These are phyloP conservation scores for Lentinus tigrinus DNA, from an alignment of 768 basidiomycete genomes.

Conservation along the genomic window DNA sequence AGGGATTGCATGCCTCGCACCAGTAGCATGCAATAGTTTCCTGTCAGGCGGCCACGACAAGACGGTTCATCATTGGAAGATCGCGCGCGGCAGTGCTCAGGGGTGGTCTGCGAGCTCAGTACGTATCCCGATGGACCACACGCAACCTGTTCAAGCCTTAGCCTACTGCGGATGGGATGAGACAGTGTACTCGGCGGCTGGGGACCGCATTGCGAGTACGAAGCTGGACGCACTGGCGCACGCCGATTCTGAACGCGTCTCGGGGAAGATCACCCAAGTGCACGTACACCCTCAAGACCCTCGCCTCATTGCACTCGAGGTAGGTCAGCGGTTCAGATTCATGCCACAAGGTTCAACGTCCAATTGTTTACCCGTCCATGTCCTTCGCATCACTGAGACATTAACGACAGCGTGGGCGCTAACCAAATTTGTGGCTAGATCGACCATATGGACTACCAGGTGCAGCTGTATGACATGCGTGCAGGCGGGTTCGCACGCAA, in stretches of 20 bases:
- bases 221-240: constrained; percentile 37
- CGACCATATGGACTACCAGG: constrained; percentile 47
- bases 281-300: constrained; percentile 42
- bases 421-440: constrained; percentile 34
- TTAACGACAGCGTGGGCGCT: background rate
- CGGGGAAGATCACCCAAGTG: constrained; percentile 41
- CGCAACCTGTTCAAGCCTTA: constrained; percentile 35
- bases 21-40: constrained; percentile 37
- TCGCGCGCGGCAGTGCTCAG: constrained; percentile 14
- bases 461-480: constrained; percentile 48
- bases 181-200: constrained; percentile 37
- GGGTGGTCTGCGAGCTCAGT: constrained; percentile 24
- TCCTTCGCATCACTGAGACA: background rate
- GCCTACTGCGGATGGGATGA: constrained; percentile 36
- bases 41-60: constrained; percentile 51
- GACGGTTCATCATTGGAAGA: constrained; percentile 40
- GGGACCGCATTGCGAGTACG: constrained; percentile 34
- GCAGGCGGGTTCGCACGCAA: constrained; percentile 36
- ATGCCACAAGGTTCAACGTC: background rate
- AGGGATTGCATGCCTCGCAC: constrained; percentile 45
- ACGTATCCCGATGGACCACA: constrained; percentile 31
- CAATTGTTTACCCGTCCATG: too few relatives aligned
- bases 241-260: constrained; percentile 33
- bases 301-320: constrained; percentile 47
- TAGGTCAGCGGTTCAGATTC: constrained; percentile 26